phyloP scores from a whole-genome alignment of 257 asterid genomes.

The Verbena officinalis region DNA sequence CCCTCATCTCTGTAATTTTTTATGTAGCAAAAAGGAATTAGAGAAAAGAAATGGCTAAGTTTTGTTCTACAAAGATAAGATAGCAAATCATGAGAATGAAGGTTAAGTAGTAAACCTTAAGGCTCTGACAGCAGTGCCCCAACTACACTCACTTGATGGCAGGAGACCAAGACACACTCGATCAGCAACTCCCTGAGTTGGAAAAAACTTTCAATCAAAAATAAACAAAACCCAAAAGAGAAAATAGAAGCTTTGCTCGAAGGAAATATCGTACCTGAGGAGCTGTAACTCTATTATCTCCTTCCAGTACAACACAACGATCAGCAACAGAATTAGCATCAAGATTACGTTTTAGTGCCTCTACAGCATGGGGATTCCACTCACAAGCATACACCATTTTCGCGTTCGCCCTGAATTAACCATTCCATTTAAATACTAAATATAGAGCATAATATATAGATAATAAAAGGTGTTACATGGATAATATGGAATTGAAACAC shows the following conservation, averaged over 20 bases:
- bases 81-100: slow-evolving; percentile 8
- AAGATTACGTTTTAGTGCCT: slow-evolving; percentile 82
- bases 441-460: background rate
- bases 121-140: slow-evolving; percentile 87
- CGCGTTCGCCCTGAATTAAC: slow-evolving; percentile 70
- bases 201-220: background rate
- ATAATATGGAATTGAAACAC: slow-evolving; percentile 13
- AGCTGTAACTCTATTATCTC: slow-evolving; percentile 83
- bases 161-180: slow-evolving; percentile 93
- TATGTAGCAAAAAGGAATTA: background rate
- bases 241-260: slow-evolving; percentile 7
- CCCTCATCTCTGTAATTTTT: slow-evolving; percentile 68
- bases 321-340: slow-evolving; percentile 75
- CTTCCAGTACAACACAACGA: slow-evolving; percentile 82
- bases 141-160: slow-evolving; percentile 92
- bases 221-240: background rate
- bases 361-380: slow-evolving; percentile 92
- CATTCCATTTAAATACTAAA: slow-evolving; percentile 16
- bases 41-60: background rate
- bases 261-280: slow-evolving; percentile 64
- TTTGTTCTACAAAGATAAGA: background rate
- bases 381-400: slow-evolving; percentile 93
- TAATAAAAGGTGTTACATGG: no score
- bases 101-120: slow-evolving; percentile 51
- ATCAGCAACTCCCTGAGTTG: slow-evolving; percentile 85